phyloP scores from a whole-genome alignment of 805 yeast species.

The Teunomyces panamensis region DNA sequence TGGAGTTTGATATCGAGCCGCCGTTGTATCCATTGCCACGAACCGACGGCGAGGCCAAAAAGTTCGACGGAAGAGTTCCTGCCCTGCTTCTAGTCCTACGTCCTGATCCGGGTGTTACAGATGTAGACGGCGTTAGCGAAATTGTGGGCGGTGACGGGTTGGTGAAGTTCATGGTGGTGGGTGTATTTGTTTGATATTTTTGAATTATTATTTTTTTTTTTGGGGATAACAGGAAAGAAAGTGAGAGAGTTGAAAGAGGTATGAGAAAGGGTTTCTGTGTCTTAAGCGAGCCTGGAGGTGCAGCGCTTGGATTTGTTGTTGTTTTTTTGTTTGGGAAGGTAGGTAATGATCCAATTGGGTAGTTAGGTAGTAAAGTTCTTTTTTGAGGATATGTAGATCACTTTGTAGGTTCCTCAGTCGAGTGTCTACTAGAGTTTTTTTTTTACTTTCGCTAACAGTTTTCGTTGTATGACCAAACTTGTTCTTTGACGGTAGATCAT shows the following conservation, averaged over 20 bases:
- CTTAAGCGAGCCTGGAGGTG: too few relatives aligned
- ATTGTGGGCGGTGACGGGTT: slow-evolving; percentile 32
- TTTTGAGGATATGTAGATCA: too few relatives aligned
- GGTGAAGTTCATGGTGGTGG: slow-evolving; percentile 1
- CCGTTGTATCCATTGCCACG: background rate
- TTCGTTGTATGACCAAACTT: background rate
- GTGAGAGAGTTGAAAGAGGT: background rate
- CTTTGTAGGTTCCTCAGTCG: too few relatives aligned
- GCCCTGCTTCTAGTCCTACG: slow-evolving; percentile 60
- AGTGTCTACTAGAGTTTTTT: background rate
- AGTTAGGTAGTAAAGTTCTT: too few relatives aligned
- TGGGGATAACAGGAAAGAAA: background rate
- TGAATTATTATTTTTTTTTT: background rate
- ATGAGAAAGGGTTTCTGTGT: background rate
- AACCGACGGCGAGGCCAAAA: slow-evolving; percentile 20
- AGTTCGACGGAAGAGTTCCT: slow-evolving; percentile 73
- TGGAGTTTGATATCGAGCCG: slow-evolving; percentile 9
- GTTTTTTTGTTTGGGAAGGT: too few relatives aligned
- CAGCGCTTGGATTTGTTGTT: too few relatives aligned
- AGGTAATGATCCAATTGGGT: too few relatives aligned
- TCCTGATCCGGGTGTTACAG: slow-evolving; percentile 7
- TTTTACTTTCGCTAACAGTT: background rate
- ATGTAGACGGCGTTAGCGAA: slow-evolving; percentile 27
- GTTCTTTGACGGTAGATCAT: background rate
- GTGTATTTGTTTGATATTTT: background rate